Conservation (phyloP, 2,329 filamentous ascomycete genomes). For the Mariannaea sp. region DNA sequence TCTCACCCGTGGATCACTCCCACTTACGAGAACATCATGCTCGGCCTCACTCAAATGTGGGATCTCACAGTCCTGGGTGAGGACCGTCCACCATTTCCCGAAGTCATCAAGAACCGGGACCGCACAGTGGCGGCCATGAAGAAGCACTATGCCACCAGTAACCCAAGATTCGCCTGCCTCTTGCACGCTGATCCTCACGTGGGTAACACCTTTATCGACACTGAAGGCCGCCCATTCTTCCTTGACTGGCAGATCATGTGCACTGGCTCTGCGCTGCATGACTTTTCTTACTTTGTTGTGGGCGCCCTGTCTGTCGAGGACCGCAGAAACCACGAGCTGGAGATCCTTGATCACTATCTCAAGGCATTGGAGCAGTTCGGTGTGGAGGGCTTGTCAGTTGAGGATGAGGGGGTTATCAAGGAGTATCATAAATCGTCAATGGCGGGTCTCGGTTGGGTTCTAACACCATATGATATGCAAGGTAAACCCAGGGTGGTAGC, state of each 20-base stretch:
- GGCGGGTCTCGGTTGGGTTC: conserved; percentile 1
- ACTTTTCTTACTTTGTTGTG: conserved; percentile 18
- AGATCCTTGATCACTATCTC: conserved; percentile 30
- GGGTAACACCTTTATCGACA: conserved; percentile 18
- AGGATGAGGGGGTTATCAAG: neutral
- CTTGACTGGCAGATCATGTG: conserved; percentile 23
- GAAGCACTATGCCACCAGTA: conserved; percentile 13
- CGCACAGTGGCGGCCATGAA: conserved; percentile 9
- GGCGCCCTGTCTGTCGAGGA: conserved; percentile 14
- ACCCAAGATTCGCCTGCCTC: conserved; percentile 14
- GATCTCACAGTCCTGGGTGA: neutral
- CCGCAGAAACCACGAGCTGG: conserved; percentile 47
- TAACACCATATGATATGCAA: conserved; percentile 4
- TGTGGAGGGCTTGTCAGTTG: neutral
- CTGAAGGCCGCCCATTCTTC: conserved; percentile 6
- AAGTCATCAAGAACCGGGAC: conserved; percentile 2
- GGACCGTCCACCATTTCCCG: conserved; percentile 8
- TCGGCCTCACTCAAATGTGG: conserved; percentile 27
- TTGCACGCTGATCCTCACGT: conserved; percentile 23
- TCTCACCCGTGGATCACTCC: conserved; percentile 34
- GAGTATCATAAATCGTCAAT: neutral
- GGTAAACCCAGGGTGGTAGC: conserved; percentile 2
- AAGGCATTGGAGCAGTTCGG: conserved; percentile 9
- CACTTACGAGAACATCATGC: conserved; percentile 26
- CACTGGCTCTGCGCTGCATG: conserved; percentile 19